Percentiles rank a stretch among this genome's conserved stretches.
These are phyloP conservation scores for Hypomyces rosellus DNA, from an alignment of 2,329 filamentous ascomycete genomes.

Conservation along the genomic window DNA sequence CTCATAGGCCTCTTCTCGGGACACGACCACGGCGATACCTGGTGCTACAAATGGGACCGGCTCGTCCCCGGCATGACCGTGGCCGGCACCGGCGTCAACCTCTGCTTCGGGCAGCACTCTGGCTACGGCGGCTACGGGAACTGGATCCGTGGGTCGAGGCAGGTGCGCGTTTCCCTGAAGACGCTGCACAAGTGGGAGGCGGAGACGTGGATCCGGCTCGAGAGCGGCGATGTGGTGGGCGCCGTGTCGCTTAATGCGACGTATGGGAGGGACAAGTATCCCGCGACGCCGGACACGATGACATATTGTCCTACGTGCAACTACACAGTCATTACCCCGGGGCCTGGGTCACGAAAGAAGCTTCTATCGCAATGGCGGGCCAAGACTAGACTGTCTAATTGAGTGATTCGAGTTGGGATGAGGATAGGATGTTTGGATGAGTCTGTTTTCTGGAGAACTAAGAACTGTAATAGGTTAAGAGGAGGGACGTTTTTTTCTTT, in stretches of 20 bases:
- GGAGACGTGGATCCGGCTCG: slow-evolving; percentile 56
- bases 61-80: slow-evolving; percentile 28
- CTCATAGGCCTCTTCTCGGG: slow-evolving; percentile 56
- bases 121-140: slow-evolving; percentile 65
- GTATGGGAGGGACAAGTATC: slow-evolving; percentile 51
- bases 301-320: slow-evolving; percentile 22
- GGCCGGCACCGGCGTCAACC: slow-evolving; percentile 37
- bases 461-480: no score
- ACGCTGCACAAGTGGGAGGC: slow-evolving; percentile 33
- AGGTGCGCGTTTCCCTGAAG: slow-evolving; percentile 43
- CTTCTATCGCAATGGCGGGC: not conserved
- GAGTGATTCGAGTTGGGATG: no score
- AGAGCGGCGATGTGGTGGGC: slow-evolving; percentile 47
- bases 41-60: slow-evolving; percentile 47
- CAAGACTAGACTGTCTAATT: not conserved
- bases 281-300: slow-evolving; percentile 32
- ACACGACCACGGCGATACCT: slow-evolving; percentile 59
- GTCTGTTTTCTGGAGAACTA: no score
- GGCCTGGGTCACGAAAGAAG: slow-evolving; percentile 9
- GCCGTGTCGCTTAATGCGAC: slow-evolving; percentile 52
- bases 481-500: no score
- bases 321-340: slow-evolving; percentile 11
- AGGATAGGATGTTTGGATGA: no score
- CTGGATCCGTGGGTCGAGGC: slow-evolving; percentile 55
- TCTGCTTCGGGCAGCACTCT: slow-evolving; percentile 58